Conservation (phyloP, 306 rosid species). For the Cyclanthera cordifolia region DNA sequence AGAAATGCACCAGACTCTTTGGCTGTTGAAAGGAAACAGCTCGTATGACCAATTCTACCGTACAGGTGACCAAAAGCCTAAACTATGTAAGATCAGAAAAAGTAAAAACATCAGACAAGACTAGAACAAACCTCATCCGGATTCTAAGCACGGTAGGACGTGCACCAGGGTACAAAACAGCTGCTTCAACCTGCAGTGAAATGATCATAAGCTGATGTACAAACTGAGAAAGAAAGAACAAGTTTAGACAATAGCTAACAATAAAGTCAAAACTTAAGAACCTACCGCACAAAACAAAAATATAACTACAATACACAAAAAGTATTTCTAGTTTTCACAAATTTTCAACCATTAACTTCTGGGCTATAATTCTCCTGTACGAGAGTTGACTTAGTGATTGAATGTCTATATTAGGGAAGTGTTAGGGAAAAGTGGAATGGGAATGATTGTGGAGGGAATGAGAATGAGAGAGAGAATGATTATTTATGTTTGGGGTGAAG, state of each 20-base stretch:
- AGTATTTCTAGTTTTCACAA: no score
- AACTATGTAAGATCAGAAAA: not conserved
- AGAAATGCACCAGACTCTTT: not conserved
- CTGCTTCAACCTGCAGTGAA: conserved; percentile 73
- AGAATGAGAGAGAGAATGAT: no score
- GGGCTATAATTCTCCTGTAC: not conserved
- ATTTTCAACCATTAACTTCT: not conserved
- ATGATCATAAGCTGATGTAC: conserved; percentile 19
- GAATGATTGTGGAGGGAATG: no score
- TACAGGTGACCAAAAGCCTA: not conserved
- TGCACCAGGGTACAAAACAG: conserved; percentile 77
- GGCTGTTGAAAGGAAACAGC: not conserved
- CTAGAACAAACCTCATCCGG: conserved; percentile 55
- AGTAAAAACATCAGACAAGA: not conserved
- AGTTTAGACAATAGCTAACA: not conserved
- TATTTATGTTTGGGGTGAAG: no score
- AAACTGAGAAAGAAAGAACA: not conserved
- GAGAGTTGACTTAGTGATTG: not conserved
- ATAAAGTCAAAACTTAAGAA: not conserved
- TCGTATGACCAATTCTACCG: not conserved
- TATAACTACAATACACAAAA: not conserved
- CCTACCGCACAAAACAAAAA: not conserved
- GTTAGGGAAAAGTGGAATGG: no score
- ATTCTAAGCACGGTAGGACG: conserved; percentile 88
- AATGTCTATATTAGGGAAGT: no score